Evolutionary conservation across 306 rosid species (phyloP).

Genomic region (Casuarina equisetifolia): DNA sequence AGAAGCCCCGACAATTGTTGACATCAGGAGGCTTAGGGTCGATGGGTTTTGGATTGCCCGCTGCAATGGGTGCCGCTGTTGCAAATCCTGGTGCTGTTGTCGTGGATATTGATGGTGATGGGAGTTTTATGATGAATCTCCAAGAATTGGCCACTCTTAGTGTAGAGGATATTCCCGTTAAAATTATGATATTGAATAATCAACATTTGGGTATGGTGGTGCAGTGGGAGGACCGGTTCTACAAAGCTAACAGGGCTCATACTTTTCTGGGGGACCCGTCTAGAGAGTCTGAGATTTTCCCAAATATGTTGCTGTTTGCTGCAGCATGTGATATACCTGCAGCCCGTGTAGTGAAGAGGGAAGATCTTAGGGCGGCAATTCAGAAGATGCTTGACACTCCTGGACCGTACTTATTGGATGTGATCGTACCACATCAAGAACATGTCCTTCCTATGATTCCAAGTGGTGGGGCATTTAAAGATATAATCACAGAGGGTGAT

Average conservation of each 20-base stretch:
- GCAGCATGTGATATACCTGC: conserved; percentile 82
- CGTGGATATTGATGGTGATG: conserved; percentile 90
- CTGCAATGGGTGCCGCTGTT: conserved; percentile 88
- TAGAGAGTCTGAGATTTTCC: conserved; percentile 62
- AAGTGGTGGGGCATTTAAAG: conserved; percentile 83
- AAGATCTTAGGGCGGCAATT: conserved; percentile 63
- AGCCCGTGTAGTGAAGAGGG: conserved; percentile 62
- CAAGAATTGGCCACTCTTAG: conserved; percentile 76
- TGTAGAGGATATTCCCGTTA: conserved; percentile 80
- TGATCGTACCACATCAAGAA: conserved; percentile 90
- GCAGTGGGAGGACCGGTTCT: conserved; percentile 96
- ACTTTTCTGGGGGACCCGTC: conserved; percentile 79
- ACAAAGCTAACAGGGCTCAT: conserved; percentile 79
- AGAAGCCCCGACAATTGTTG: conserved; percentile 83
- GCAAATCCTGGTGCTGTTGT: conserved; percentile 64
- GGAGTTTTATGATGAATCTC: conserved; percentile 86
- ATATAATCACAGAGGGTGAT: conserved; percentile 85
- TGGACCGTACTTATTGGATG: conserved; percentile 90
- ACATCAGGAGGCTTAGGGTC: conserved; percentile 89
- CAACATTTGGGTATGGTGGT: conserved; percentile 97
- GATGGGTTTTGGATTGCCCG: conserved; percentile 95
- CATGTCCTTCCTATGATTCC: conserved; percentile 99
- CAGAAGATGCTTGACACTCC: conserved; percentile 82
- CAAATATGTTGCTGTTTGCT: conserved; percentile 80
- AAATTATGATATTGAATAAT: conserved; percentile 74